A percentile compares a stretch with the other conserved stretches of the same genome.
Evolutionary conservation across 768 basidiomycete genomes (phyloP).

Genomic region (Myochromella boudieri): DNA sequence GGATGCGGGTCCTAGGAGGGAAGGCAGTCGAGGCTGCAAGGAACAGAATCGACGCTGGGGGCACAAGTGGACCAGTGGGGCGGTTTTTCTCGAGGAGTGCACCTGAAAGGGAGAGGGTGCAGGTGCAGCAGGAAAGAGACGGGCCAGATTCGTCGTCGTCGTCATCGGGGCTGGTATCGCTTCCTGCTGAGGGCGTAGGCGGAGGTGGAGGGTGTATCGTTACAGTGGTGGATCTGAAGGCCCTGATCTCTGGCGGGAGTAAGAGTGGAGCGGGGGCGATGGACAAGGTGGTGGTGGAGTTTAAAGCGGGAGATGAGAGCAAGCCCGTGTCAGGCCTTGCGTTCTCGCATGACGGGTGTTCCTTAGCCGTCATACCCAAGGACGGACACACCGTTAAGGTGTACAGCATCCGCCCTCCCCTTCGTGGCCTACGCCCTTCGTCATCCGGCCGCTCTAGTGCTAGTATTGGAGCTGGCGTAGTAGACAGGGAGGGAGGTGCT

Average conservation of each 20-base stretch:
- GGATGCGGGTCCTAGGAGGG: conserved; percentile 63
- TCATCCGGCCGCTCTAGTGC: not conserved
- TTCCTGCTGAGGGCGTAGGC: conserved; percentile 1
- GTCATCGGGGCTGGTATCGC: no score
- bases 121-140: conserved; percentile 21
- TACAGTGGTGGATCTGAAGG: conserved; percentile 54
- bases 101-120: conserved; percentile 11
- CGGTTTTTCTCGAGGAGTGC: conserved; percentile 65
- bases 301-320: no score
- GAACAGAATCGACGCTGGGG: conserved; percentile 27
- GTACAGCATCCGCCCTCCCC: conserved; percentile 42
- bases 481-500: conserved; percentile 45
- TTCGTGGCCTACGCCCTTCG: no score
- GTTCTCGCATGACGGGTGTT: conserved; percentile 57
- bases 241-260: conserved; percentile 16
- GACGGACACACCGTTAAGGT: conserved; percentile 58
- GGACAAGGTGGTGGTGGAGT: no score
- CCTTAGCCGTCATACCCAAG: conserved; percentile 45
- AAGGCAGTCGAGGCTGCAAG: conserved; percentile 55
- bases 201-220: conserved; percentile 27
- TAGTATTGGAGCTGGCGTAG: no score
- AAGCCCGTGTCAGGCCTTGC: conserved; percentile 45
- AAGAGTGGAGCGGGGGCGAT: conserved; percentile 33
- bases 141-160: not conserved
- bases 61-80: no score